Conservation (phyloP, 2,329 filamentous ascomycete genomes). For the Zopfia rhizophila region DNA sequence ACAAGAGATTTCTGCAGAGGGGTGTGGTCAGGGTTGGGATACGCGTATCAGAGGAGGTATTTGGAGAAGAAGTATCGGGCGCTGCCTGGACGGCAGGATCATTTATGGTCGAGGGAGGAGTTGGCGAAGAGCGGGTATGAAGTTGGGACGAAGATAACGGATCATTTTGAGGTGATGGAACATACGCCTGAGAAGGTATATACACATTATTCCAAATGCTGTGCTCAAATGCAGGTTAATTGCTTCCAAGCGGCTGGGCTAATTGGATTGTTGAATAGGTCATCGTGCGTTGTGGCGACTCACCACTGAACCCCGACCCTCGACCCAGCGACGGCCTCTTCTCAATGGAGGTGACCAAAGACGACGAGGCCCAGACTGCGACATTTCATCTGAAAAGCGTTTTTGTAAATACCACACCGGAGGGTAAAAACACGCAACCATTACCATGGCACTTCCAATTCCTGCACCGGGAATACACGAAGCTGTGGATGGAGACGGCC, state of each 20-base stretch:
- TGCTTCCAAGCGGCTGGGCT: constrained; percentile 9
- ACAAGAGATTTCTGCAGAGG: constrained; percentile 52
- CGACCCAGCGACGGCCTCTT: constrained; percentile 51
- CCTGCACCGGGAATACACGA: constrained; percentile 49
- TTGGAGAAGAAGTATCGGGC: constrained; percentile 49
- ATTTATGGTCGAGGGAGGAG: constrained; percentile 50
- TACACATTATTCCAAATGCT: background rate
- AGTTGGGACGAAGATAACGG: constrained; percentile 50
- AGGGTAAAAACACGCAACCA: constrained; percentile 40
- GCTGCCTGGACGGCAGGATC: constrained; percentile 40
- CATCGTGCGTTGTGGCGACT: constrained; percentile 51
- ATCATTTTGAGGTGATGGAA: constrained; percentile 55
- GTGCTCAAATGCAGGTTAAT: background rate
- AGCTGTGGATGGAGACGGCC: constrained; percentile 55
- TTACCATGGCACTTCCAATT: constrained; percentile 44
- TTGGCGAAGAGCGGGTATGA: constrained; percentile 44
- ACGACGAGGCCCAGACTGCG: constrained; percentile 46
- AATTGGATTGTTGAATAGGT: constrained; percentile 41
- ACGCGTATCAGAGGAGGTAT: constrained; percentile 46
- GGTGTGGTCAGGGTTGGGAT: constrained; percentile 50
- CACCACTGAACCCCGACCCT: constrained; percentile 40
- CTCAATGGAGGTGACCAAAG: constrained; percentile 51
- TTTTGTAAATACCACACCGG: constrained; percentile 51
- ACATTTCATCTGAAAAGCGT: constrained; percentile 54
- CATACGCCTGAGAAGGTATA: constrained; percentile 48